Percentiles rank a stretch among this genome's conserved stretches.
phyloP scores from a whole-genome alignment of 208 protist species.

The Jaenimonas drosophilae region DNA sequence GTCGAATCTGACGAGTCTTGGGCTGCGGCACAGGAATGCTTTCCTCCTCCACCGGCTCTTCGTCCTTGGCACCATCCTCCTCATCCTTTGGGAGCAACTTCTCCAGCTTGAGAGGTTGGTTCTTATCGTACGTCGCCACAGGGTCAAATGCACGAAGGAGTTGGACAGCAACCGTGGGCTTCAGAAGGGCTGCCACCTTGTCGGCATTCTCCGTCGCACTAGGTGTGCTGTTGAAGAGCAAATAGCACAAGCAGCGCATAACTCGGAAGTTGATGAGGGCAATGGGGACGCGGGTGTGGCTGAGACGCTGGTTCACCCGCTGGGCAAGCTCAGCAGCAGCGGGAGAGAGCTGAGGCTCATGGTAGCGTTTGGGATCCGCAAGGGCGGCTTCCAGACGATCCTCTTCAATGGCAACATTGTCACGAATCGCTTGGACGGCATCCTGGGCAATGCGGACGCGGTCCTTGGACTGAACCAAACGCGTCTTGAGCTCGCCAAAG shows the following conservation, averaged over 20 bases:
- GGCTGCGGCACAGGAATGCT: constrained; percentile 42
- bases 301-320: constrained; percentile 17
- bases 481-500: constrained; percentile 44
- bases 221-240: constrained; percentile 59
- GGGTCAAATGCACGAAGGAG: constrained; percentile 75
- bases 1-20: constrained; percentile 55
- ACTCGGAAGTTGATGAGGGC: constrained; percentile 53
- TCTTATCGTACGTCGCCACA: constrained; percentile 43
- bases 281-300: constrained; percentile 37
- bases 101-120: constrained; percentile 4
- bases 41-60: constrained; percentile 10
- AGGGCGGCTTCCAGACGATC: constrained; percentile 4
- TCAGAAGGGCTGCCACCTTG: constrained; percentile 72
- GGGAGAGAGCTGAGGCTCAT: constrained; percentile 14
- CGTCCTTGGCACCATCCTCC: constrained; percentile 2
- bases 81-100: constrained; percentile 1
- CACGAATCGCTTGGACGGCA: constrained; percentile 24
- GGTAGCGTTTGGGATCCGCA: constrained; percentile 2
- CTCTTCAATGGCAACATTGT: constrained; percentile 10
- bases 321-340: constrained; percentile 21
- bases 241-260: constrained; percentile 64
- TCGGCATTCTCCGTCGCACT: constrained; percentile 44
- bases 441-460: constrained; percentile 32
- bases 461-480: constrained; percentile 33
- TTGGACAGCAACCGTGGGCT: constrained; percentile 66